These are phyloP conservation scores for Pistacia atlantica DNA, from an alignment of 345 rosid species.

Conservation along the genomic window DNA sequence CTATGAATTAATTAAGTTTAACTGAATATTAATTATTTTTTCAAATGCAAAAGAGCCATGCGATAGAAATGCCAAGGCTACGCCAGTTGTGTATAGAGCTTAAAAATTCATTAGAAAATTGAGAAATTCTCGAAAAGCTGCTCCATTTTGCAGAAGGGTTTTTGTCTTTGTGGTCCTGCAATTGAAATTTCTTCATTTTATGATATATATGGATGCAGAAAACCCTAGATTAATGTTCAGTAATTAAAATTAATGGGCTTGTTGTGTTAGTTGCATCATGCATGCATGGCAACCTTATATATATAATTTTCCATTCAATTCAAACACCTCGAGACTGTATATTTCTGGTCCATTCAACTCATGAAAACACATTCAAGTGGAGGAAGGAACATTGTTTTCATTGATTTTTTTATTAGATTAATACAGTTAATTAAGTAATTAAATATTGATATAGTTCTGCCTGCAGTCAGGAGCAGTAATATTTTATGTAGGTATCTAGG, in stretches of 20 bases:
- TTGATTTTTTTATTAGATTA: neutral
- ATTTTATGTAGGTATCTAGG: slow-evolving; percentile 20
- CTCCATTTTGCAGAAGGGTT: neutral
- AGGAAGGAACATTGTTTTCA: slow-evolving; percentile 16
- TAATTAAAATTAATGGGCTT: neutral
- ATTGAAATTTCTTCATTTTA: no score
- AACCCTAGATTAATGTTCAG: slow-evolving; percentile 6
- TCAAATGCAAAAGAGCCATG: neutral
- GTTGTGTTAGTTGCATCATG: neutral
- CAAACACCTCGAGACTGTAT: neutral
- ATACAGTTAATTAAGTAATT: neutral
- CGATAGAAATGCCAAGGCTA: neutral
- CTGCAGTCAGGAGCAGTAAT: slow-evolving; percentile 19
- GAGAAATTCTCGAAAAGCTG: neutral
- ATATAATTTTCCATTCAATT: neutral
- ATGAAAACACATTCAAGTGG: slow-evolving; percentile 1
- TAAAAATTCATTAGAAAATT: neutral
- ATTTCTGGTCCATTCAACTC: neutral
- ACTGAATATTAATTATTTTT: neutral
- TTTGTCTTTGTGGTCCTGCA: neutral
- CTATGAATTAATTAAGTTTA: neutral
- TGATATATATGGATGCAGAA: neutral
- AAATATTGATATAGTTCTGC: slow-evolving; percentile 30
- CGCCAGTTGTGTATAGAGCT: slow-evolving; percentile 3
- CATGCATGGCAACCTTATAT: slow-evolving; percentile 1